Conservation (phyloP, 257 asterid species). For the Nicotiana noctiflora region DNA sequence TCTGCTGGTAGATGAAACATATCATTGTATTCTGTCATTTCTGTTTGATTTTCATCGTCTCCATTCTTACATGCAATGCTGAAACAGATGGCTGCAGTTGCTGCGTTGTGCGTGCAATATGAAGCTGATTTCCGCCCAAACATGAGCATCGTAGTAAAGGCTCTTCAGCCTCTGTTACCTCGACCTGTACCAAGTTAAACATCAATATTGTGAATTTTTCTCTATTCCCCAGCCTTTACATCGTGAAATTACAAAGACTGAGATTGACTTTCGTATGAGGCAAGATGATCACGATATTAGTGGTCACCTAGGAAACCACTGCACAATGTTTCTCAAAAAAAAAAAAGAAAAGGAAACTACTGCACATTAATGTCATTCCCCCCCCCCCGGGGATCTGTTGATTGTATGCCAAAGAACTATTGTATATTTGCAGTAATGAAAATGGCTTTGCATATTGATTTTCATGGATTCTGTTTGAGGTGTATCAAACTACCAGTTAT, state of each 20-base stretch:
- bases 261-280: background rate
- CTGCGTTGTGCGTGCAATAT: slow-evolving; percentile 64
- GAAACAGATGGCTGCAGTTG: slow-evolving; percentile 77
- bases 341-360: too few species aligned
- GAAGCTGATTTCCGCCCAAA: slow-evolving; percentile 73
- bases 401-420: too few species aligned
- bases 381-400: too few species aligned
- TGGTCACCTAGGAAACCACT: too few species aligned
- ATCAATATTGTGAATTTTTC: slow-evolving; percentile 26
- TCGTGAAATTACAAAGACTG: background rate
- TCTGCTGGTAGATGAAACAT: background rate
- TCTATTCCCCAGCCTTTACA: background rate
- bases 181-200: slow-evolving; percentile 37
- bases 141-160: slow-evolving; percentile 75
- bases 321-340: too few species aligned
- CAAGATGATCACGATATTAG: background rate
- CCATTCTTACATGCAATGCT: background rate
- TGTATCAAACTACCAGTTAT: background rate
- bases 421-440: background rate
- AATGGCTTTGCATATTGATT: background rate
- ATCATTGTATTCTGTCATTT: background rate
- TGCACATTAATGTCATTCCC: slow-evolving; percentile 24
- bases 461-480: background rate
- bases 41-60: background rate
- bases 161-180: slow-evolving; percentile 67